Conservation (phyloP, 1,284 basidiomycete genomes). For the Cryptococcus sp. region DNA sequence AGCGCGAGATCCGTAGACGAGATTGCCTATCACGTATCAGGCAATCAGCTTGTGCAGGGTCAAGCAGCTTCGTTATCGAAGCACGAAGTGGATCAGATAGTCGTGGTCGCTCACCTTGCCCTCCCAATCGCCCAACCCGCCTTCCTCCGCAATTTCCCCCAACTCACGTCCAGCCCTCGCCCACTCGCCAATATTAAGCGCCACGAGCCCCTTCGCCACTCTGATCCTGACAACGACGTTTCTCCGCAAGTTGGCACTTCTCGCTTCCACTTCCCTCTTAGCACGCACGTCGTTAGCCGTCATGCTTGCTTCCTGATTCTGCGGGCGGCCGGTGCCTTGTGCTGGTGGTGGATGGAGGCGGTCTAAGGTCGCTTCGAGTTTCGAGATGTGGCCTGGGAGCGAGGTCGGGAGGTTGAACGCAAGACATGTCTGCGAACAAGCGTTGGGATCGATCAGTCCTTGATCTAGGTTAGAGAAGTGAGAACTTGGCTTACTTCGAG, state of each 20-base stretch:
- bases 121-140: constrained; percentile 45
- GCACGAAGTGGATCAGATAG: not conserved
- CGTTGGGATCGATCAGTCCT: not conserved
- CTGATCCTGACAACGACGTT: constrained; percentile 33
- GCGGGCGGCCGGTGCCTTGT: not conserved
- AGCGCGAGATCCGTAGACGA: constrained; percentile 39
- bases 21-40: constrained; percentile 26
- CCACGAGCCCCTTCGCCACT: constrained; percentile 37
- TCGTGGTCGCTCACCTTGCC: constrained; percentile 28
- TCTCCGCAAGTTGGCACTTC: constrained; percentile 21
- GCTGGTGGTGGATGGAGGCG: constrained; percentile 32
- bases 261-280: constrained; percentile 28
- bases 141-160: constrained; percentile 36
- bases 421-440: constrained; percentile 28
- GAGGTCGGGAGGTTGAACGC: constrained; percentile 35
- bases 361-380: constrained; percentile 43
- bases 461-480: not conserved
- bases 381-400: constrained; percentile 41
- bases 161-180: constrained; percentile 35
- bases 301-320: constrained; percentile 24
- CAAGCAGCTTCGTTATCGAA: not conserved
- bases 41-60: not conserved
- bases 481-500: constrained; percentile 30
- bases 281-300: constrained; percentile 40
- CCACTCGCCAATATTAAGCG: constrained; percentile 28